A percentile compares a stretch with the other conserved stretches of the same genome.
phyloP scores from a whole-genome alignment of 1,284 basidiomycete species.

The Xanthoconium separans region DNA sequence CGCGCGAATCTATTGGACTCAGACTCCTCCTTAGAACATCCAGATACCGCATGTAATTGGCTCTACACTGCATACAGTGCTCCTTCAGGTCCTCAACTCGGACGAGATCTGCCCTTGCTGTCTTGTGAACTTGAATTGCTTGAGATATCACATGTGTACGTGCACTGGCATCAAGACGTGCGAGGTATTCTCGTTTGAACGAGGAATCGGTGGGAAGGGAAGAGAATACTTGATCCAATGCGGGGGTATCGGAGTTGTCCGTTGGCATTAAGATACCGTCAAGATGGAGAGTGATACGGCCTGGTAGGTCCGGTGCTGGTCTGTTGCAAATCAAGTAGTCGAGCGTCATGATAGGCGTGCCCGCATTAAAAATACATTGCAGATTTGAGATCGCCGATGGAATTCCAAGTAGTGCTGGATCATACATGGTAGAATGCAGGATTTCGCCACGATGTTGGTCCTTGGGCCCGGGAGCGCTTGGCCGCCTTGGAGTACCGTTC shows the following conservation, averaged over 20 bases:
- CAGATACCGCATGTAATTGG: neutral
- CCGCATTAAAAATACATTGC: too few species aligned
- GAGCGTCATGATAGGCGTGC: neutral
- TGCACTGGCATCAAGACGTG: neutral
- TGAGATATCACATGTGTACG: neutral
- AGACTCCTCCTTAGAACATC: neutral
- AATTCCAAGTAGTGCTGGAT: too few species aligned
- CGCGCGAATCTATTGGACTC: neutral
- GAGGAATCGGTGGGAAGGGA: neutral
- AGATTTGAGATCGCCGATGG: too few species aligned
- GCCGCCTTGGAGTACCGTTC: neutral
- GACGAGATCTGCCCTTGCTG: neutral
- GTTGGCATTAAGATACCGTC: too few species aligned
- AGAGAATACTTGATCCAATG: neutral
- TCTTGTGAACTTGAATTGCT: neutral
- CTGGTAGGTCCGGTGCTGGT: neutral
- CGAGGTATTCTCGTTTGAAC: neutral
- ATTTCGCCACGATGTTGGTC: neutral
- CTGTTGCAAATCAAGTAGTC: neutral
- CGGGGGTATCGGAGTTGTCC: neutral
- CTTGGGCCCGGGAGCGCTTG: neutral
- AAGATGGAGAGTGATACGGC: neutral
- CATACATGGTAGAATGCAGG: neutral
- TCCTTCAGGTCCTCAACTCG: neutral
- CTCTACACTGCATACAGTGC: neutral